Conservation (phyloP, 306 rosid species). For the Glycine latifolia region DNA sequence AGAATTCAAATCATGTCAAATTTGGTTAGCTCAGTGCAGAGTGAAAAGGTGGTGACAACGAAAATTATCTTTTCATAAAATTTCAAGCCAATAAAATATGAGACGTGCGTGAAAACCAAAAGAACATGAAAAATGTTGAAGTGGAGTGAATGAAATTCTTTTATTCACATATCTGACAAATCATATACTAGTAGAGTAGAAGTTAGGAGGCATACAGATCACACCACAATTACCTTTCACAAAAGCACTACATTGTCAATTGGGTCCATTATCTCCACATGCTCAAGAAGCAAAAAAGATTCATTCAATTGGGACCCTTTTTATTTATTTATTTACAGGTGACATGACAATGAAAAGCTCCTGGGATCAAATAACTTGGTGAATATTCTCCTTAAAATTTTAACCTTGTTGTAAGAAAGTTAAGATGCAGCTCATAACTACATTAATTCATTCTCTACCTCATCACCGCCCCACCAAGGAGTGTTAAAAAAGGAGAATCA, state of each 20-base stretch:
- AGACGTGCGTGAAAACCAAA: background rate
- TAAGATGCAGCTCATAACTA: background rate
- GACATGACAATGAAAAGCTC: slow-evolving; percentile 2
- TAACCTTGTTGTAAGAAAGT: slow-evolving; percentile 5
- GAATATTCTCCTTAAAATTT: background rate
- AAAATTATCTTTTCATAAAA: slow-evolving; percentile 19
- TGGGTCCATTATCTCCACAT: slow-evolving; percentile 44
- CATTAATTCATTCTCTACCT: slow-evolving; percentile 3
- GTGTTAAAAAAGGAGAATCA: background rate
- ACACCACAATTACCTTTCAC: slow-evolving; percentile 8
- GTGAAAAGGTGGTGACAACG: slow-evolving; percentile 14
- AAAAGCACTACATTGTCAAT: slow-evolving; percentile 28
- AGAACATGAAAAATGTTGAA: slow-evolving; percentile 37
- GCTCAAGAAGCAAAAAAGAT: slow-evolving; percentile 27
- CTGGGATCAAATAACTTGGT: background rate
- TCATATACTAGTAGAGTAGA: slow-evolving; percentile 4
- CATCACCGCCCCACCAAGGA: slow-evolving; percentile 12
- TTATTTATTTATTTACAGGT: background rate
- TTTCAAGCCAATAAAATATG: background rate
- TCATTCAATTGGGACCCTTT: background rate
- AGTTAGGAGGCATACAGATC: slow-evolving; percentile 31
- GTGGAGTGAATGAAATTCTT: background rate
- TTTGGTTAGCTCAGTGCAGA: slow-evolving; percentile 32
- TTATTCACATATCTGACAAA: background rate
- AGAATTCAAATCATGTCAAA: slow-evolving; percentile 34